Base-by-base conservation (phyloP, 768 basidiomycete genomes). In the Suillus plorans region DNA sequence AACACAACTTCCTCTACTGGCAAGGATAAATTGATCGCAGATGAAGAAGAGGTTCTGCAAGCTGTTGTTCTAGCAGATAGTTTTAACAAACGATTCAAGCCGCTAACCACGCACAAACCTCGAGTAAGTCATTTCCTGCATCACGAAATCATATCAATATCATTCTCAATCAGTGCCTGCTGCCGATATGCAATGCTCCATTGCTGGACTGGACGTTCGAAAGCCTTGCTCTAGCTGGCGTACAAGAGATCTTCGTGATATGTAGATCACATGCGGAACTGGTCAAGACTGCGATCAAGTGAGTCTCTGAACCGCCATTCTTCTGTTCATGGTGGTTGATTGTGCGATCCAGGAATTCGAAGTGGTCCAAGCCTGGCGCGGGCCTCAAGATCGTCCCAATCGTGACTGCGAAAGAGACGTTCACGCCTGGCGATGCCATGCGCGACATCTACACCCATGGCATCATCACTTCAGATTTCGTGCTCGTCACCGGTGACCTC, bases 121-220 rank as follows among this genome's bases (percentile, higher is more conserved):
- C 86, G 96, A 76, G 94, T 94, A 75, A 77, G 89, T 76, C 20
- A 20, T 41, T 62, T 58, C 36, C 49, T 63, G 55, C 44, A 52
- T 71, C 58, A 36, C 62, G 61, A 59, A 61, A 28, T 64, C 41
- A 57, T 65, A 53, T 67, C 70, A 49, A 70, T 64, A 64, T 69
- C 69, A 66, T 64, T 53, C 59, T 69, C 3, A 31, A 64, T 58
- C 67, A 96, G 94, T 96, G 94, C 77, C 84, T 99, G 13, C 82
- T 99, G 28, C 97, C 97, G 1, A 86, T 99, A 69, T 95, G 95
- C 79, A 98, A 98, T 77, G 91, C 92, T 0, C 91, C 95, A 5
- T 79, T 99, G 37, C 83, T 99, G 41, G 93, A 94, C 70, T 99
- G 97, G 95, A 98, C 97, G 4, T 89, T 99, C 66, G 97, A 99